phyloP scores from a whole-genome alignment of 192 early-diverging fungal species.

The Backusella tarrabulga region DNA sequence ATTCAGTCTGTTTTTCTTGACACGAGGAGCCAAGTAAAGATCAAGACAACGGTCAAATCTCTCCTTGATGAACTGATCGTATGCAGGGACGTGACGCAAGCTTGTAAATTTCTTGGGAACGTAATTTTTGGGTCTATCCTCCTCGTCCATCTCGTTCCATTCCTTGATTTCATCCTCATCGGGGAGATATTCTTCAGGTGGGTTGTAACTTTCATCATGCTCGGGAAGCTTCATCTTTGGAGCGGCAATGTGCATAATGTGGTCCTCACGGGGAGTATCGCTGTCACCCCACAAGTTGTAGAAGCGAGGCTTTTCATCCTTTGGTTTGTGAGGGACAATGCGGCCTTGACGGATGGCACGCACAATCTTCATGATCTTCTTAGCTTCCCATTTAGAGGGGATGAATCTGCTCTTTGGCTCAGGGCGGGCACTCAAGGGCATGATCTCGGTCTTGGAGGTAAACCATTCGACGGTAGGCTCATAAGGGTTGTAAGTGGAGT shows the following conservation, averaged over 20 bases:
- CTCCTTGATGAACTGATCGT: conserved; percentile 89
- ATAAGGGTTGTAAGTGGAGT: conserved; percentile 86
- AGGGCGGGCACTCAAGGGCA: conserved; percentile 86
- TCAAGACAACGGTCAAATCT: conserved; percentile 96
- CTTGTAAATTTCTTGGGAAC: conserved; percentile 66
- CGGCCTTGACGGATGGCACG: conserved; percentile 90
- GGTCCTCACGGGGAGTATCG: conserved; percentile 56
- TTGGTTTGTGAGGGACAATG: conserved; percentile 65
- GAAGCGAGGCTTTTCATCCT: conserved; percentile 59
- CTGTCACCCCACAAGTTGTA: conserved; percentile 91
- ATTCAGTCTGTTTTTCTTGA: conserved; percentile 80
- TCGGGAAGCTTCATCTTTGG: conserved; percentile 87
- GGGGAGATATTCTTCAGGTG: conserved; percentile 90
- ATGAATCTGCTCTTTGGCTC: conserved; percentile 95
- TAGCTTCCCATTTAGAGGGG: conserved; percentile 93
- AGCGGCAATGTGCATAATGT: conserved; percentile 81
- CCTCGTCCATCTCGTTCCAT: conserved; percentile 80
- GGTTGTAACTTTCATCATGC: conserved; percentile 96
- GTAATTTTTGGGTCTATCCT: conserved; percentile 69
- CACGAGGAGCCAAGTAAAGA: conserved; percentile 93
- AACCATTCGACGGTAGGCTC: conserved; percentile 96
- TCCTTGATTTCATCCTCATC: conserved; percentile 76
- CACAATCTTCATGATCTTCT: conserved; percentile 96
- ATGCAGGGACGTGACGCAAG: conserved; percentile 86
- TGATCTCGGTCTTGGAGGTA: conserved; percentile 75